A percentile compares a stretch with the other conserved stretches of the same genome.
These are phyloP conservation scores for Centella asiatica DNA, from an alignment of 129 eudicot genomes.

Conservation along the genomic window DNA sequence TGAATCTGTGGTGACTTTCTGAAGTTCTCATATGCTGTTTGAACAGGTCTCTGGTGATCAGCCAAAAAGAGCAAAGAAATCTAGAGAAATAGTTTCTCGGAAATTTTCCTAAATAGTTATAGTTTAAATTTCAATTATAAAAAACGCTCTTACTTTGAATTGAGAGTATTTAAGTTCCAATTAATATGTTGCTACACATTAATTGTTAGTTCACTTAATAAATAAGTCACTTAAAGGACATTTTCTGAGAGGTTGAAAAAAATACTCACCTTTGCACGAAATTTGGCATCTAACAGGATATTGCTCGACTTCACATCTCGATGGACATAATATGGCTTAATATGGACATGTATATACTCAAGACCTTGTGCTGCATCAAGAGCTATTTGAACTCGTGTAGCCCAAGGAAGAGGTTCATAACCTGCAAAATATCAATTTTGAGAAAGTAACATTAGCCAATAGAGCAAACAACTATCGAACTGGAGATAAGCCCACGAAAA, in stretches of 20 bases:
- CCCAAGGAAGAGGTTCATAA: slow-evolving; percentile 14
- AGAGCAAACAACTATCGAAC: neutral
- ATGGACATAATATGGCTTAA: slow-evolving; percentile 10
- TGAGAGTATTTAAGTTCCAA: neutral
- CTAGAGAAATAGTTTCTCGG: too few species aligned
- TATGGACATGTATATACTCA: slow-evolving; percentile 14
- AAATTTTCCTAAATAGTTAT: too few species aligned
- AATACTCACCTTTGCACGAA: slow-evolving; percentile 8
- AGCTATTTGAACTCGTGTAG: slow-evolving; percentile 15
- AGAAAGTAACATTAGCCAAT: neutral
- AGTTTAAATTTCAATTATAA: too few species aligned
- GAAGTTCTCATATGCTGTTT: neutral
- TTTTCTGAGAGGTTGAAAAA: neutral
- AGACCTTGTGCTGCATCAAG: slow-evolving; percentile 17
- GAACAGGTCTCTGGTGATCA: neutral
- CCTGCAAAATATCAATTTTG: neutral
- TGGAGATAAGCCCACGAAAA: neutral
- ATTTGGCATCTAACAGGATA: slow-evolving; percentile 12
- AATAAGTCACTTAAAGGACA: neutral
- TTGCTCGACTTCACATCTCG: slow-evolving; percentile 18
- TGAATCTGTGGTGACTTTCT: neutral
- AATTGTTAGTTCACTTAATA: neutral
- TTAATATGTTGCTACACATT: neutral
- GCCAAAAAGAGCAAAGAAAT: too few species aligned
- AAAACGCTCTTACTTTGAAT: too few species aligned